phyloP scores from a whole-genome alignment of 306 rosid species.

The Vigna reflexopilosa region DNA sequence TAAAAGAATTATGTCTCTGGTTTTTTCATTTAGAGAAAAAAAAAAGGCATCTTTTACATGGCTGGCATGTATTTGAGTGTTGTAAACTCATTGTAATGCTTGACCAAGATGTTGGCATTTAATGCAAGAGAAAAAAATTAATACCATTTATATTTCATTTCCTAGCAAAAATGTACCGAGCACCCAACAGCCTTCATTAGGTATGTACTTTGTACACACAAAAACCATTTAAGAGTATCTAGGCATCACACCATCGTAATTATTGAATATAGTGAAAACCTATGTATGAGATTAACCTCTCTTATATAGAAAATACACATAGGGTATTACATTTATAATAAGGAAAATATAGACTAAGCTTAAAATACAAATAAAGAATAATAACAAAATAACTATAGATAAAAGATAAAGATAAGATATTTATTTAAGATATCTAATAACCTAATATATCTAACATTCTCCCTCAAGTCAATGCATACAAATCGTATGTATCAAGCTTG shows the following conservation, averaged over 20 bases:
- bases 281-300: too few relatives aligned
- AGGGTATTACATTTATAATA: too few relatives aligned
- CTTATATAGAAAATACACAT: too few relatives aligned
- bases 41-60: constrained; percentile 11
- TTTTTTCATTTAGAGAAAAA: constrained; percentile 27
- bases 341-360: too few relatives aligned
- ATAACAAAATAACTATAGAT: too few relatives aligned
- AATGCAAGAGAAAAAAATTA: background rate
- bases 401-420: too few relatives aligned
- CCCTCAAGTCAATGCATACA: too few relatives aligned
- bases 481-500: too few relatives aligned
- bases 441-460: too few relatives aligned
- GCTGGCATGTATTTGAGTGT: constrained; percentile 10
- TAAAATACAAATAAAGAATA: too few relatives aligned
- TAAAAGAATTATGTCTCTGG: constrained; percentile 1
- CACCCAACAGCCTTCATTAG: constrained; percentile 13
- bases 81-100: constrained; percentile 26
- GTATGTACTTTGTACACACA: background rate
- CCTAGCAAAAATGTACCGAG: background rate
- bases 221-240: constrained; percentile 18
- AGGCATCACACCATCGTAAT: constrained; percentile 17
- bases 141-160: background rate
- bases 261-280: too few relatives aligned
- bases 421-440: too few relatives aligned
- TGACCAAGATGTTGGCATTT: constrained; percentile 22